Percentiles rank a stretch among this genome's conserved stretches.
phyloP scores from a whole-genome alignment of 768 basidiomycete genomes.

The Boletus bicolor region DNA sequence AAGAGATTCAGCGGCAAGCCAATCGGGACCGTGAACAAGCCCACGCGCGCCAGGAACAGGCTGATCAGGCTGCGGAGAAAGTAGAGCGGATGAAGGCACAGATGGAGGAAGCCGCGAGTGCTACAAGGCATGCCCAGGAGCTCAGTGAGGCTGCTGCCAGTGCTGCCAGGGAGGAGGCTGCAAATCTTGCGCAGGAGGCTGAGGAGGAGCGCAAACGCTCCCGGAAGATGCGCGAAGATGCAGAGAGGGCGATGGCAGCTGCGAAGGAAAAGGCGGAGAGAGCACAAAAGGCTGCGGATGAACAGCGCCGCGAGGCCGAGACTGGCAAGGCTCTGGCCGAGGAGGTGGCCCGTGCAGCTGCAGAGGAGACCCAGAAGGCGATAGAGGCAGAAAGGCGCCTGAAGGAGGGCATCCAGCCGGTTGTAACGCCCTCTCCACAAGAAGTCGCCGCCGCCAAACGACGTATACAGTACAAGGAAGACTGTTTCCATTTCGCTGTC shows the following conservation, averaged over 20 bases:
- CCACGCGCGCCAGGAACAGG: too few species aligned
- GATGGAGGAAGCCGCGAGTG: background rate
- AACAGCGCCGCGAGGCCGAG: background rate
- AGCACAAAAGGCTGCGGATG: background rate
- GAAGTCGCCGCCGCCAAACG: too few species aligned
- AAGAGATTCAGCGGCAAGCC: too few species aligned
- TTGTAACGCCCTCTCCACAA: too few species aligned
- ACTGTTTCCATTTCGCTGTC: too few species aligned
- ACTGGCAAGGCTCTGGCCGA: background rate
- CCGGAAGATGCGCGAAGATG: background rate
- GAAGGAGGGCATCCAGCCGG: too few species aligned
- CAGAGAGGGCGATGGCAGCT: background rate
- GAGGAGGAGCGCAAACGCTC: background rate
- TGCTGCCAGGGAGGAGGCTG: background rate
- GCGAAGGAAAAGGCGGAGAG: background rate
- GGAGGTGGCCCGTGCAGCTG: too few species aligned
- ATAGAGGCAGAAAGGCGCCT: too few species aligned
- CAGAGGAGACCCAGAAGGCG: too few species aligned
- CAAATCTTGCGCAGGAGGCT: background rate
- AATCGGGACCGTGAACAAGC: too few species aligned
- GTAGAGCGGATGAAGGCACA: background rate
- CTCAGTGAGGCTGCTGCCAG: background rate
- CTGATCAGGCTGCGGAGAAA: too few species aligned
- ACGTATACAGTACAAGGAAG: too few species aligned
- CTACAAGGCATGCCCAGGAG: background rate